Conservation (phyloP, 2,329 filamentous ascomycete species). For the Leptodontidium sp. region DNA sequence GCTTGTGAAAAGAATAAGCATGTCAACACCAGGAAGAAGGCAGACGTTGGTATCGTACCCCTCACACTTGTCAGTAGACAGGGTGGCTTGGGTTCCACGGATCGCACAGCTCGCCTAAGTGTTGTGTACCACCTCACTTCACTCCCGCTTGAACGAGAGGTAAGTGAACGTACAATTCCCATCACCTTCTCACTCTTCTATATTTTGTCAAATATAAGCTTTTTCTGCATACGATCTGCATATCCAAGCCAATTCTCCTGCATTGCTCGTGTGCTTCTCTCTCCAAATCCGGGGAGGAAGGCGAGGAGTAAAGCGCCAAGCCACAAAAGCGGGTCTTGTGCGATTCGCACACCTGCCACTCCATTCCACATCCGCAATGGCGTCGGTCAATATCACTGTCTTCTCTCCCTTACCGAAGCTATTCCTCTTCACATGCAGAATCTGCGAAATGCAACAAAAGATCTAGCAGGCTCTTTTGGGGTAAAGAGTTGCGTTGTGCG, state of each 20-base stretch:
- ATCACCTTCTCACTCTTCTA: background rate
- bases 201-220: background rate
- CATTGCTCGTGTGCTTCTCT: background rate
- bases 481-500: background rate
- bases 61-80: background rate
- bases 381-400: background rate
- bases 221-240: background rate
- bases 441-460: slow-evolving; percentile 13
- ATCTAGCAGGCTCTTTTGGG: background rate
- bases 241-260: background rate
- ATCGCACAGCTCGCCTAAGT: background rate
- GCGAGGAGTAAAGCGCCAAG: background rate
- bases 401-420: background rate
- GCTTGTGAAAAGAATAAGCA: background rate
- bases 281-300: background rate
- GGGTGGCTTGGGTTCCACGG: background rate
- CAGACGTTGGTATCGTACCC: background rate
- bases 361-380: slow-evolving; percentile 7
- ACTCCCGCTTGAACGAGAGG: background rate
- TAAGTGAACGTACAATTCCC: background rate
- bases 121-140: background rate
- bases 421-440: slow-evolving; percentile 9
- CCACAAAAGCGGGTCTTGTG: background rate
- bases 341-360: slow-evolving; percentile 8
- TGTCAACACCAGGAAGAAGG: background rate